phyloP scores from a whole-genome alignment of 192 early-diverging fungal species.

The Diversispora eburnea region DNA sequence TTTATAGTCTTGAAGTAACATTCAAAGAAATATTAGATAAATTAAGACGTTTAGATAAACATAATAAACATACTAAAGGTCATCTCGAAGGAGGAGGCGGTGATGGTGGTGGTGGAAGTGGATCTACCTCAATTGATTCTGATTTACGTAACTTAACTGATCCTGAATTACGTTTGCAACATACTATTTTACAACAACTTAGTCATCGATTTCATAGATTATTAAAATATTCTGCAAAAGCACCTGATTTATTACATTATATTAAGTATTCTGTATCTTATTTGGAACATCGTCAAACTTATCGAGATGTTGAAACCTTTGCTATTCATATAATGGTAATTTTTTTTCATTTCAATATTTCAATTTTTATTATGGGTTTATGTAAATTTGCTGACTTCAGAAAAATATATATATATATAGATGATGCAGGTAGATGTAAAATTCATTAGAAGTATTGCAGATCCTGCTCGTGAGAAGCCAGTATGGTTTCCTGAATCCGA shows the following conservation, averaged over 20 bases:
- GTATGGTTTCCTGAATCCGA: constrained; percentile 64
- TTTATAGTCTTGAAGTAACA: constrained; percentile 54
- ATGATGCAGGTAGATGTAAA: constrained; percentile 46
- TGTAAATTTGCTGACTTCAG: too few species aligned
- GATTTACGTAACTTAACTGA: constrained; percentile 30
- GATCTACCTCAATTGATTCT: constrained; percentile 10
- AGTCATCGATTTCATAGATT: constrained; percentile 70
- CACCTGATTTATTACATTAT: constrained; percentile 62
- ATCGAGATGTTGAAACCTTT: constrained; percentile 67
- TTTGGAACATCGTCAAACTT: constrained; percentile 62
- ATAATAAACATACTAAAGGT: constrained; percentile 37
- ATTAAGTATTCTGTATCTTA: constrained; percentile 65
- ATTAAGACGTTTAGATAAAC: constrained; percentile 63
- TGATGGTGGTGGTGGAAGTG: constrained; percentile 30
- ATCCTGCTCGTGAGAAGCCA: constrained; percentile 49
- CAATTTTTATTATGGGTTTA: too few species aligned
- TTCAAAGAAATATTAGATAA: constrained; percentile 72
- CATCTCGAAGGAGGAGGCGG: too few species aligned
- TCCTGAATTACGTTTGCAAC: constrained; percentile 60
- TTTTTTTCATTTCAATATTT: constrained; percentile 20
- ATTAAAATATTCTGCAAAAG: constrained; percentile 67
- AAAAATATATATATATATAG: constrained; percentile 17
- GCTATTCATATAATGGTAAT: constrained; percentile 55
- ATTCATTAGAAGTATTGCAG: constrained; percentile 50
- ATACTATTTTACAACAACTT: constrained; percentile 70